These are phyloP conservation scores for Scheffersomyces stambukii DNA, from an alignment of 1,139 yeast genomes.

Conservation along the genomic window DNA sequence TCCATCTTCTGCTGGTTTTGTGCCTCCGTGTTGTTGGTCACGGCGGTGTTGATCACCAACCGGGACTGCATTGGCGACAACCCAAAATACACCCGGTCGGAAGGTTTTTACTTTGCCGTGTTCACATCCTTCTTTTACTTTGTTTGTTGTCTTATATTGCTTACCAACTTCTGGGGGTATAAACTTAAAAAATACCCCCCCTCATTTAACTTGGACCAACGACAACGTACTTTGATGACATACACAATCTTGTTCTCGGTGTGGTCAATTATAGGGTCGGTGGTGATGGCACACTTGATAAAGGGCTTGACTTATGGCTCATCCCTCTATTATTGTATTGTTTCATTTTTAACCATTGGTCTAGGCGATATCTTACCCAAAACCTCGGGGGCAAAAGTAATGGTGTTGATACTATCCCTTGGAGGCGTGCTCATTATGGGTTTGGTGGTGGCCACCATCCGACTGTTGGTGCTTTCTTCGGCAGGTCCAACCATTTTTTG, in stretches of 20 bases:
- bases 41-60: constrained; percentile 38
- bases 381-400: constrained; percentile 48
- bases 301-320: constrained; percentile 48
- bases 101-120: constrained; percentile 77
- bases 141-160: constrained; percentile 47
- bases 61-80: constrained; percentile 12
- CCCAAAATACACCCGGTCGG: constrained; percentile 32
- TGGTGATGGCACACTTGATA: constrained; percentile 36
- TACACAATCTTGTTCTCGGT: constrained; percentile 61
- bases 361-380: constrained; percentile 67
- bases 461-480: constrained; percentile 57
- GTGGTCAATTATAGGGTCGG: constrained; percentile 70
- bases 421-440: constrained; percentile 72
- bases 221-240: constrained; percentile 69
- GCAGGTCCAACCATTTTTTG: constrained; percentile 62
- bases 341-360: constrained; percentile 74
- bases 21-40: constrained; percentile 51
- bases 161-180: constrained; percentile 61
- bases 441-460: constrained; percentile 63
- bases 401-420: constrained; percentile 59
- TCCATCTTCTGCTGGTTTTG: constrained; percentile 61
- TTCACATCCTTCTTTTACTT: constrained; percentile 61
- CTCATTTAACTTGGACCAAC: constrained; percentile 56
- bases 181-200: constrained; percentile 59
- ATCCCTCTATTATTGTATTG: constrained; percentile 65